Evolutionary conservation across 192 early-diverging fungal genomes (phyloP).

Genomic region (Podila clonocystis): DNA sequence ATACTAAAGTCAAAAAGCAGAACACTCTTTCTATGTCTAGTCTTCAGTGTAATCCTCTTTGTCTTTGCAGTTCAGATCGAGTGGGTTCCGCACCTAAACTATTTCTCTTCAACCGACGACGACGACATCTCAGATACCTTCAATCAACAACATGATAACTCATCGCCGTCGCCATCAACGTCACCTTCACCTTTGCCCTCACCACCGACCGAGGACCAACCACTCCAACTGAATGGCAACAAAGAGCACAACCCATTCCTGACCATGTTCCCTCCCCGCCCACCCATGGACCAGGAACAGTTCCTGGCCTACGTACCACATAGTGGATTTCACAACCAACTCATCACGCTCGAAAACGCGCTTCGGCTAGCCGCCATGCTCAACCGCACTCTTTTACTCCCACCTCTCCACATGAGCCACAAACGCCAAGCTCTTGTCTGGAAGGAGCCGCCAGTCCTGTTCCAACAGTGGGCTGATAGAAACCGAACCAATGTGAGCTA

Average conservation of each 20-base stretch:
- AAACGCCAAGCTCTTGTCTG: constrained; percentile 19
- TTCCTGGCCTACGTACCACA: constrained; percentile 61
- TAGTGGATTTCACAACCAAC: constrained; percentile 65
- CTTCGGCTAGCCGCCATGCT: constrained; percentile 58
- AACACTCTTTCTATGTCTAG: constrained; percentile 14
- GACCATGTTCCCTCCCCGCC: constrained; percentile 40
- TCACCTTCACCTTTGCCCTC: neutral
- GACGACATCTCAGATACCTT: neutral
- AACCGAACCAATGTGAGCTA: constrained; percentile 25
- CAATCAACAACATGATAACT: neutral
- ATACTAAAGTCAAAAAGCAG: constrained; percentile 15
- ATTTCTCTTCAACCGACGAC: constrained; percentile 1
- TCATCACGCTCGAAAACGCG: constrained; percentile 57
- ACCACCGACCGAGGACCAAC: neutral
- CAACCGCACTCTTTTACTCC: constrained; percentile 61
- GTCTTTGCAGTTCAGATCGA: constrained; percentile 31
- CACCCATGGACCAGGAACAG: constrained; percentile 36
- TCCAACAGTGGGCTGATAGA: constrained; percentile 30
- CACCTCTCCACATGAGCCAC: constrained; percentile 54
- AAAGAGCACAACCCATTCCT: constrained; percentile 39
- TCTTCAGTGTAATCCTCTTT: constrained; percentile 22
- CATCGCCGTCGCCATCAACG: neutral
- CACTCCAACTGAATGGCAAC: constrained; percentile 14
- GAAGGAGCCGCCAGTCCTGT: constrained; percentile 17
- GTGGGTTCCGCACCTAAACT: constrained; percentile 37